These are phyloP conservation scores for Pneumocystis murina DNA, from an alignment of 1,139 yeast genomes.

Conservation along the genomic window DNA sequence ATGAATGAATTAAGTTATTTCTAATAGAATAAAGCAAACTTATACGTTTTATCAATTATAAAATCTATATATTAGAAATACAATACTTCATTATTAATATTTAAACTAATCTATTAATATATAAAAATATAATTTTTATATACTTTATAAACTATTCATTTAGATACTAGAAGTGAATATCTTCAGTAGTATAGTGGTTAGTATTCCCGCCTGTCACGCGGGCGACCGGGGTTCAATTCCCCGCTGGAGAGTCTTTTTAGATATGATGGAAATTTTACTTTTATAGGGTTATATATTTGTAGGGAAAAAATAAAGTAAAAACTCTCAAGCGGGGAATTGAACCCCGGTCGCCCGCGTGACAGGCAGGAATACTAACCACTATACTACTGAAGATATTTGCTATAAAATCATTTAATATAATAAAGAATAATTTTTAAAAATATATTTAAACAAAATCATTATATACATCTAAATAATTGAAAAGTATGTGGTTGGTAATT, in stretches of 20 bases:
- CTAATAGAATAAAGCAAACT: no score
- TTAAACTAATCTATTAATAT: no score
- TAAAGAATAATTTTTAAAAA: not conserved
- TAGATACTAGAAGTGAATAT: not conserved
- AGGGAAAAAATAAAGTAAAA: no score
- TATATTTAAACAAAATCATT: not conserved
- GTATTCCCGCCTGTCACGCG: conserved; percentile 12
- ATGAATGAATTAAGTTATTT: no score
- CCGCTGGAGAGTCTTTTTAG: conserved; percentile 6
- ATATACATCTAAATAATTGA: not conserved
- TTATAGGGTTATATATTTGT: no score
- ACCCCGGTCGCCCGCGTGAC: conserved; percentile 12
- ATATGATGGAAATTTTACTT: not conserved
- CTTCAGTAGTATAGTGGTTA: conserved; percentile 10
- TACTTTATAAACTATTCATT: not conserved
- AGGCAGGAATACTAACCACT: conserved; percentile 11
- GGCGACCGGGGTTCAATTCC: conserved; percentile 12
- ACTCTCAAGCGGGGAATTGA: conserved; percentile 11
- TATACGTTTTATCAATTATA: no score
- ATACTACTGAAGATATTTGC: conserved; percentile 6
- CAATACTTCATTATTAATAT: no score
- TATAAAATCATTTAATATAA: no score
- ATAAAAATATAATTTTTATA: no score
- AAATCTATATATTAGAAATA: no score
- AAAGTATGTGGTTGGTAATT: not conserved